Evolutionary conservation across 2,329 filamentous ascomycete species (phyloP).

Genomic region (Tolypocladium endophyticum): DNA sequence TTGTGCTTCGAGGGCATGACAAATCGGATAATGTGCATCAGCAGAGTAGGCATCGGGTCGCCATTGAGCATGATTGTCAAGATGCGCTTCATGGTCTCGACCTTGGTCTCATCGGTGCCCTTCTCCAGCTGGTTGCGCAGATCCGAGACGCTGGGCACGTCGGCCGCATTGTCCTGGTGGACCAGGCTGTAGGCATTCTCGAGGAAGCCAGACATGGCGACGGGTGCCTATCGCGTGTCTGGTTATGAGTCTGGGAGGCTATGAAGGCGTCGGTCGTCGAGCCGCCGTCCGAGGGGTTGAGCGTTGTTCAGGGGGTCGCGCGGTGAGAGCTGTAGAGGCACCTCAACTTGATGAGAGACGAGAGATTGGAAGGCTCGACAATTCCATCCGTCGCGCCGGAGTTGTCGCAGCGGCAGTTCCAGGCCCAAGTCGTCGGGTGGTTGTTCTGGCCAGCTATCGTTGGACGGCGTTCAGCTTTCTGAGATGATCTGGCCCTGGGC

Average conservation of each 20-base stretch:
- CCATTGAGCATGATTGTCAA: constrained; percentile 97
- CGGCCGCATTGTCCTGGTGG: constrained; percentile 93
- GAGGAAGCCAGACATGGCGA: constrained; percentile 84
- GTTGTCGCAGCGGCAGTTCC: constrained; percentile 1
- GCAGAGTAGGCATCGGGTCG: constrained; percentile 84
- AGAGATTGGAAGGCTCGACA: constrained; percentile 1
- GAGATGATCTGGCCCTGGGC: constrained; percentile 1
- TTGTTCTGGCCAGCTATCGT: not conserved
- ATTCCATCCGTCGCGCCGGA: constrained; percentile 6
- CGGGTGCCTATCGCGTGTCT: constrained; percentile 12
- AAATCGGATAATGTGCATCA: constrained; percentile 99
- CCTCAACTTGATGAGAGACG: constrained; percentile 12
- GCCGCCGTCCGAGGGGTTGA: not conserved
- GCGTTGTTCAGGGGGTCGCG: not conserved
- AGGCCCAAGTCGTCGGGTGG: not conserved
- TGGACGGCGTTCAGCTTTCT: not conserved
- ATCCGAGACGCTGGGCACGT: constrained; percentile 82
- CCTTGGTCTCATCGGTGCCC: constrained; percentile 83
- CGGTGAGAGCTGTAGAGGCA: constrained; percentile 2
- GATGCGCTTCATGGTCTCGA: constrained; percentile 94
- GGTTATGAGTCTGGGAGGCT: not conserved
- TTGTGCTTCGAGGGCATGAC: constrained; percentile 99
- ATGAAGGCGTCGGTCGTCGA: not conserved
- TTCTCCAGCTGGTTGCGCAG: constrained; percentile 90
- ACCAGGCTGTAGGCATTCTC: constrained; percentile 95